Percentiles rank a stretch among this genome's conserved stretches.
Conservation (phyloP, 2,329 filamentous ascomycete species). For the Hymenoscyphus occultus region DNA sequence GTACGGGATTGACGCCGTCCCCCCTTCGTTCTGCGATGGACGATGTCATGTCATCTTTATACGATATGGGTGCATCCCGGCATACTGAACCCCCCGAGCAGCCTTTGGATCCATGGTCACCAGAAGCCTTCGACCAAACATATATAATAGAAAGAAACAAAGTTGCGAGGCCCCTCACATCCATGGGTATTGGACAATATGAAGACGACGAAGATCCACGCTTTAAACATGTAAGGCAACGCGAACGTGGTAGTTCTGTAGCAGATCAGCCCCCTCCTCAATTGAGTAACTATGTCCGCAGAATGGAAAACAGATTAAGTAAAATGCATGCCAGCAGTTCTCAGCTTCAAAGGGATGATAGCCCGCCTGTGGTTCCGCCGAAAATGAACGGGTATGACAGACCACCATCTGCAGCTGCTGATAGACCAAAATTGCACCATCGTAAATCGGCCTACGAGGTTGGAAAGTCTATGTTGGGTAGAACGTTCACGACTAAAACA, state of each 20-base stretch:
- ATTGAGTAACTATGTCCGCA: slow-evolving; percentile 80
- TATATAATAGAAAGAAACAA: slow-evolving; percentile 35
- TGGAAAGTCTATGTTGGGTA: slow-evolving; percentile 63
- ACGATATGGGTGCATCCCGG: slow-evolving; percentile 71
- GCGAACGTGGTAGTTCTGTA: slow-evolving; percentile 31
- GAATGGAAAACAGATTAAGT: slow-evolving; percentile 79
- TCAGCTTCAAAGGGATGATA: slow-evolving; percentile 20
- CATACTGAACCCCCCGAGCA: slow-evolving; percentile 55
- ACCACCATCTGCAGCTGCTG: slow-evolving; percentile 55
- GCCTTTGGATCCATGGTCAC: slow-evolving; percentile 77
- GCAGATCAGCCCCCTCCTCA: slow-evolving; percentile 62
- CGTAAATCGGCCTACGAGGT: slow-evolving; percentile 80
- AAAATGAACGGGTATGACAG: slow-evolving; percentile 51
- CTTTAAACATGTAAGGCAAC: slow-evolving; percentile 24
- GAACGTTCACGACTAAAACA: slow-evolving; percentile 87
- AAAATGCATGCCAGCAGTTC: slow-evolving; percentile 33
- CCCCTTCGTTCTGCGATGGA: slow-evolving; percentile 95
- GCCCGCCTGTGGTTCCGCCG: slow-evolving; percentile 38
- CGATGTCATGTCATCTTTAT: slow-evolving; percentile 91
- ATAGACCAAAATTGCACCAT: slow-evolving; percentile 50
- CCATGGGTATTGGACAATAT: slow-evolving; percentile 62
- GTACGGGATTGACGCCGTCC: slow-evolving; percentile 75
- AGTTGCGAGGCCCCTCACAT: slow-evolving; percentile 63
- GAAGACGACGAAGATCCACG: slow-evolving; percentile 47
- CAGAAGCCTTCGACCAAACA: slow-evolving; percentile 70